phyloP scores from a whole-genome alignment of 768 basidiomycete genomes.

The Kwoniella dejecticola region DNA sequence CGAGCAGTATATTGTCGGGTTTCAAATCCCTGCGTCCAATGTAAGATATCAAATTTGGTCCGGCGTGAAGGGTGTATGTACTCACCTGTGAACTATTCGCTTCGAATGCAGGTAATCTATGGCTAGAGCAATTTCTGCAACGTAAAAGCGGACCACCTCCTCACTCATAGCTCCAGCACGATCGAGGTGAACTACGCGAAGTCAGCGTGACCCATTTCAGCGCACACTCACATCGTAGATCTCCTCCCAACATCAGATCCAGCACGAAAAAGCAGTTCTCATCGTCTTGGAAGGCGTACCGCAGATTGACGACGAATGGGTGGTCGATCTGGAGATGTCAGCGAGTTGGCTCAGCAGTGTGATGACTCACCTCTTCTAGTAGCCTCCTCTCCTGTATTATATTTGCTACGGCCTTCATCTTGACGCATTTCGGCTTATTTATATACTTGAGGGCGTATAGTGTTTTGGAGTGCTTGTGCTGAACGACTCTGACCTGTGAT shows the following conservation, averaged over 20 bases:
- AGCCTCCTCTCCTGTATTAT: slow-evolving; percentile 90
- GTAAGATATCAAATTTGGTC: slow-evolving; percentile 18
- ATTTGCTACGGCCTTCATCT: slow-evolving; percentile 87
- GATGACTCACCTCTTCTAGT: slow-evolving; percentile 74
- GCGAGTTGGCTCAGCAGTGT: neutral
- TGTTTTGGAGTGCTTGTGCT: slow-evolving; percentile 89
- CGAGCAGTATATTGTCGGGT: slow-evolving; percentile 94
- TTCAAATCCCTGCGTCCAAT: slow-evolving; percentile 74
- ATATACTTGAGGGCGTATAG: slow-evolving; percentile 97
- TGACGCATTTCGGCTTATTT: slow-evolving; percentile 89
- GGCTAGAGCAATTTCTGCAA: slow-evolving; percentile 85
- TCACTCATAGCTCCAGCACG: slow-evolving; percentile 73
- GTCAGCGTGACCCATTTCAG: neutral
- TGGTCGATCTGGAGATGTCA: slow-evolving; percentile 75
- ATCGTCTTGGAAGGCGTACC: slow-evolving; percentile 96
- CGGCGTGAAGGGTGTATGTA: slow-evolving; percentile 3
- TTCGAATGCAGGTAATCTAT: slow-evolving; percentile 88
- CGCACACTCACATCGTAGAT: slow-evolving; percentile 74
- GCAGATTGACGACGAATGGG: slow-evolving; percentile 82
- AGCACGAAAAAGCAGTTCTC: slow-evolving; percentile 97
- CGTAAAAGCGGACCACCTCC: slow-evolving; percentile 79
- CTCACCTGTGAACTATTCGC: slow-evolving; percentile 92
- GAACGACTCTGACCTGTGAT: slow-evolving; percentile 86
- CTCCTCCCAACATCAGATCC: slow-evolving; percentile 95
- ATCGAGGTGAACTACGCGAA: slow-evolving; percentile 76